Percentiles rank a stretch among this genome's conserved stretches.
Evolutionary conservation across 1,284 basidiomycete genomes (phyloP).

Genomic region (Schizopora paradoxa): DNA sequence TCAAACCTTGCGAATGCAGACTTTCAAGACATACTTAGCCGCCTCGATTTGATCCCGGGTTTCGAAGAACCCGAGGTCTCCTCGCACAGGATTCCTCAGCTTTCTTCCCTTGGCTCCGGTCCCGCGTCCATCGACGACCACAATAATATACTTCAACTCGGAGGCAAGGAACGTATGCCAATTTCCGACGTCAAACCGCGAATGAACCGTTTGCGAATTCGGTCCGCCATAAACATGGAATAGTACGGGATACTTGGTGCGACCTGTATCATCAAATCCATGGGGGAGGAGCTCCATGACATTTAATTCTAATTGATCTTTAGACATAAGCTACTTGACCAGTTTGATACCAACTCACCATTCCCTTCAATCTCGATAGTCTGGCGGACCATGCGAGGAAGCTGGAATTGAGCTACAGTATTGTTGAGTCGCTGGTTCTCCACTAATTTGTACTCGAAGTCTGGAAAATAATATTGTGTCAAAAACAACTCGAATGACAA

Average conservation of each 20-base stretch:
- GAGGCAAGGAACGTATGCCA: conserved; percentile 89
- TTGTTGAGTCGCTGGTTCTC: conserved; percentile 71
- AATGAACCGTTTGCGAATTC: conserved; percentile 70
- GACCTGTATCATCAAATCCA: conserved; percentile 86
- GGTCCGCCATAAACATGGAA: conserved; percentile 95
- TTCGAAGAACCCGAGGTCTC: conserved; percentile 84
- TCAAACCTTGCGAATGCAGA: neutral
- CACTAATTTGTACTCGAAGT: conserved; percentile 52
- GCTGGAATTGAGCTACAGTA: conserved; percentile 67
- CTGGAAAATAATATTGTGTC: neutral
- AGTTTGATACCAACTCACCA: conserved; percentile 41
- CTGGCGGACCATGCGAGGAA: conserved; percentile 63
- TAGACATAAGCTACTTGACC: conserved; percentile 18
- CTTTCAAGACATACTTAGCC: conserved; percentile 53
- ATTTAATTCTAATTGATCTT: conserved; percentile 60
- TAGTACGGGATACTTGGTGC: conserved; percentile 89
- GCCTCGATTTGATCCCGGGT: conserved; percentile 84
- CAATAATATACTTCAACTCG: conserved; percentile 79
- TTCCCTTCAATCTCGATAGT: conserved; percentile 78
- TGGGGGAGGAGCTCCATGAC: conserved; percentile 88
- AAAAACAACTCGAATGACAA: neutral
- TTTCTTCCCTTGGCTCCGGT: conserved; percentile 86
- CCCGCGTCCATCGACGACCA: conserved; percentile 88
- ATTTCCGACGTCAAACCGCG: conserved; percentile 61
- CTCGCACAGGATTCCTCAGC: conserved; percentile 79